A percentile compares a stretch with the other conserved stretches of the same genome.
phyloP scores from a whole-genome alignment of 2,329 filamentous ascomycete genomes.

The Colletotrichum spinosum region DNA sequence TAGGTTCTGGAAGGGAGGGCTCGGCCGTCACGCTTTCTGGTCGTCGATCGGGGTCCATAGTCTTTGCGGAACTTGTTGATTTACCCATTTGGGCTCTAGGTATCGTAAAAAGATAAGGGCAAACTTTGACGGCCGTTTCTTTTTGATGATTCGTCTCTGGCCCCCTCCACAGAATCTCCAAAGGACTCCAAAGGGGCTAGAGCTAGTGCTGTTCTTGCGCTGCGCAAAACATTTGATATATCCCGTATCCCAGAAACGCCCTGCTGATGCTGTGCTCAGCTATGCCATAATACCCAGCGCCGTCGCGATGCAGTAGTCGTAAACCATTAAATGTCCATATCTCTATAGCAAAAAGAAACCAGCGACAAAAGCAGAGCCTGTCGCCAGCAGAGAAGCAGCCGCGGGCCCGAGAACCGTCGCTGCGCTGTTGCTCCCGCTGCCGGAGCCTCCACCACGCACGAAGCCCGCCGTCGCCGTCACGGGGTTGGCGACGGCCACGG shows the following conservation, averaged over 20 bases:
- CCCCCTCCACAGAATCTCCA: slow-evolving; percentile 12
- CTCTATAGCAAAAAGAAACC: slow-evolving; percentile 17
- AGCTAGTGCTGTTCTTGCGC: slow-evolving; percentile 18
- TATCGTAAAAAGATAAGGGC: background rate
- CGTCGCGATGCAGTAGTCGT: slow-evolving; percentile 31
- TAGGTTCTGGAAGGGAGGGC: background rate
- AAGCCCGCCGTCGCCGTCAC: slow-evolving; percentile 62
- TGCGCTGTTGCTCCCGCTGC: slow-evolving; percentile 22
- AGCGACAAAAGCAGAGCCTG: slow-evolving; percentile 8
- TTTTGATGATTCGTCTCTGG: background rate
- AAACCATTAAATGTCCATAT: slow-evolving; percentile 5
- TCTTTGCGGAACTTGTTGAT: background rate
- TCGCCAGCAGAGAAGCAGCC: slow-evolving; percentile 28
- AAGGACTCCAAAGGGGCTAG: slow-evolving; percentile 5
- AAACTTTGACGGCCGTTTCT: background rate
- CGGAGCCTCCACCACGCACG: slow-evolving; percentile 5
- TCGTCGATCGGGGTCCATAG: no score
- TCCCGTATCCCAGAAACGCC: slow-evolving; percentile 22
- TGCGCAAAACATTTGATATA: background rate
- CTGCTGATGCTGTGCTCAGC: slow-evolving; percentile 26
- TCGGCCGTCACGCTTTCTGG: no score
- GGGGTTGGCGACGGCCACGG: slow-evolving; percentile 60
- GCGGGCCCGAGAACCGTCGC: slow-evolving; percentile 25
- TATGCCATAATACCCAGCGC: slow-evolving; percentile 19
- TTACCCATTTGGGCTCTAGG: slow-evolving; percentile 25